Percentiles rank a stretch among this genome's conserved stretches.
Evolutionary conservation across 2,329 filamentous ascomycete genomes (phyloP).

Genomic region (Beauveria sp.): DNA sequence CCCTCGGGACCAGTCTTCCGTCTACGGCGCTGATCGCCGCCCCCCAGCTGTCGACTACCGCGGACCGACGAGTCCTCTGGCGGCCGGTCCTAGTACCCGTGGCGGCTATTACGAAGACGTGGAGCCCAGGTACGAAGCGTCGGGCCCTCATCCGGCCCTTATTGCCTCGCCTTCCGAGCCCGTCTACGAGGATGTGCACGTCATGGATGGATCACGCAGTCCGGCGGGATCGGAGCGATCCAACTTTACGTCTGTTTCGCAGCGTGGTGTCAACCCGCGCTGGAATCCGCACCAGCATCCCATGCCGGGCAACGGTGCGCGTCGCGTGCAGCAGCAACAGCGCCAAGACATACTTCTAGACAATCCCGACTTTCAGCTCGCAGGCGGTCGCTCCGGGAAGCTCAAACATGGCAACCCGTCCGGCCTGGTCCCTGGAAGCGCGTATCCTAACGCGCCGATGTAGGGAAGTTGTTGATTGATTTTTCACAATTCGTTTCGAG

Average conservation of each 20-base stretch:
- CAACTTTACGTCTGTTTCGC: constrained; percentile 84
- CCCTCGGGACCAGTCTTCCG: constrained; percentile 39
- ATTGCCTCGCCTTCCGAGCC: constrained; percentile 26
- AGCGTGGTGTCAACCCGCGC: constrained; percentile 79
- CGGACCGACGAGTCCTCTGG: constrained; percentile 26
- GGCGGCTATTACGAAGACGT: constrained; percentile 84
- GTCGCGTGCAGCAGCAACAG: constrained; percentile 40
- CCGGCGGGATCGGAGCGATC: constrained; percentile 72
- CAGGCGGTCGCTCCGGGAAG: constrained; percentile 31
- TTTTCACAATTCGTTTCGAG: neutral
- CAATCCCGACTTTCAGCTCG: constrained; percentile 82
- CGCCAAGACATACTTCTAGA: constrained; percentile 68
- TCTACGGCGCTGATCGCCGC: constrained; percentile 24
- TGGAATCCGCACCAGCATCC: constrained; percentile 57
- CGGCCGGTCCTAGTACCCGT: constrained; percentile 23
- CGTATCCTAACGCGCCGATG: constrained; percentile 37
- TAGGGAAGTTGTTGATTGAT: constrained; percentile 7
- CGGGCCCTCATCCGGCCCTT: constrained; percentile 16
- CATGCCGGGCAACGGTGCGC: constrained; percentile 34
- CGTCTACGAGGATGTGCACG: constrained; percentile 57
- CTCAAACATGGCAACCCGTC: constrained; percentile 18
- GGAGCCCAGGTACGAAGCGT: constrained; percentile 67
- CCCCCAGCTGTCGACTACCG: constrained; percentile 29
- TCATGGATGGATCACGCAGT: constrained; percentile 50
- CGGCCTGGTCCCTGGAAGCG: constrained; percentile 45